Percentiles rank a stretch among this genome's conserved stretches.
Evolutionary conservation across 345 rosid species (phyloP).

Genomic region (Raphanus raphanistrum): DNA sequence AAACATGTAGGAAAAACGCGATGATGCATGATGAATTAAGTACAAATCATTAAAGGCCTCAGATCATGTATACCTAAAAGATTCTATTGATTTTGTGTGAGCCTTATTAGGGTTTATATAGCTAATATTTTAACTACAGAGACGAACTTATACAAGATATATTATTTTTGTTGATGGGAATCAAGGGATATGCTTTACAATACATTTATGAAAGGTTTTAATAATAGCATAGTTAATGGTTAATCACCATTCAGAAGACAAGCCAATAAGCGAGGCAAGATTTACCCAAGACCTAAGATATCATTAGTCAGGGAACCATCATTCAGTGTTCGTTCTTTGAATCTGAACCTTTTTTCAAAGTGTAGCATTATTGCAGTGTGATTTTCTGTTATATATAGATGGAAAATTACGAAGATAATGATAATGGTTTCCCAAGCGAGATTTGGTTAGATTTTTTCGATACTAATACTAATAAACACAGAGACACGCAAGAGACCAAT

Average conservation of each 20-base stretch:
- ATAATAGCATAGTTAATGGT: neutral
- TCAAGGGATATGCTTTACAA: neutral
- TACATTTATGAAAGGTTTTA: neutral
- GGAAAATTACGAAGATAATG: neutral
- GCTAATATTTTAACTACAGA: neutral
- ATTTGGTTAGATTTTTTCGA: slow-evolving; percentile 12
- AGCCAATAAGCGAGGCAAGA: neutral
- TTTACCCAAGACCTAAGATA: neutral
- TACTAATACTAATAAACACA: neutral
- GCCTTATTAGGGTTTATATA: neutral
- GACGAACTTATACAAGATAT: neutral
- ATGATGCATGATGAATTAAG: neutral
- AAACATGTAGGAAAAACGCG: neutral
- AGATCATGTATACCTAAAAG: neutral
- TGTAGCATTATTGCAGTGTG: slow-evolving; percentile 7
- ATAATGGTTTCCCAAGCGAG: neutral
- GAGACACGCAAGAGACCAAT: slow-evolving; percentile 9
- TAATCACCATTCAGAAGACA: slow-evolving; percentile 3
- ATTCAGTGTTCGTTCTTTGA: slow-evolving; percentile 28
- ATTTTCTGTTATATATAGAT: neutral
- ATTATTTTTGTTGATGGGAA: neutral
- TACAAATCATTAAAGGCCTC: neutral
- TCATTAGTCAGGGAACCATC: neutral
- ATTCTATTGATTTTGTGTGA: neutral
- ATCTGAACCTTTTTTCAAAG: neutral